Base-by-base conservation (phyloP, 352 stramenopile species). In the Pseudoperonospora humuli region DNA sequence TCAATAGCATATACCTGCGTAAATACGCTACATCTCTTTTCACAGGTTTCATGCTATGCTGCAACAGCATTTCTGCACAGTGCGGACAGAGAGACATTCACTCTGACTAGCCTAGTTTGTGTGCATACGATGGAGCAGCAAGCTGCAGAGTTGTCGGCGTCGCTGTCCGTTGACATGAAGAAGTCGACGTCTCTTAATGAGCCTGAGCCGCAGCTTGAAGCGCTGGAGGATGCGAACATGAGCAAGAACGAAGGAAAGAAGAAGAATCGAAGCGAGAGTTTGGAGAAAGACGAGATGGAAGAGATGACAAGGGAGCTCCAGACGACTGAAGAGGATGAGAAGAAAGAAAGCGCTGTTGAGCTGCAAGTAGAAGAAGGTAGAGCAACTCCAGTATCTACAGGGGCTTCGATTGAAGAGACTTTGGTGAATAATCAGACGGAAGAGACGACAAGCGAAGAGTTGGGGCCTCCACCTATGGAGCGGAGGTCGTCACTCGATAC, bases 201-300 rank as follows among this genome's bases (percentile, higher is more conserved):
- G 29, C 49, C 54, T n/a, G 51, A 66, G 37, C 57, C 50, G 18
- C 56, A 61, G 27, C 35, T 50, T 7, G 42, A 60, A 11, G n/a
- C 5, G 9, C 18, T 5, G 3, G 29, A 64, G 15, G 40, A 45
- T 24, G 10, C 24, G 8, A 43, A 7, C 29, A 57, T 44, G 17
- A 63, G 20, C 27, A 67, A 48, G 19, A 63, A 53, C 27, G 62
- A 67, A 43, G 57, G 57, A 19, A 64, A 68, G 36, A 64, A 64
- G 41, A 64, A 64, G 15, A 61, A 32, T 21, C 14, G 54, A 20
- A 54, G 45, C 23, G 62, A 59, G 20, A 69, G 49, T 27, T 10
- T 69, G 6, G 59, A 64, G 46, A 46, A 39, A 31, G 43, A 43
- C 13, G 53, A 67, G 27, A 23, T 45, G 14, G 41, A 61, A 10